Base-by-base conservation (phyloP, 2,329 filamentous ascomycete species). In the Fusarium kyushuense region DNA sequence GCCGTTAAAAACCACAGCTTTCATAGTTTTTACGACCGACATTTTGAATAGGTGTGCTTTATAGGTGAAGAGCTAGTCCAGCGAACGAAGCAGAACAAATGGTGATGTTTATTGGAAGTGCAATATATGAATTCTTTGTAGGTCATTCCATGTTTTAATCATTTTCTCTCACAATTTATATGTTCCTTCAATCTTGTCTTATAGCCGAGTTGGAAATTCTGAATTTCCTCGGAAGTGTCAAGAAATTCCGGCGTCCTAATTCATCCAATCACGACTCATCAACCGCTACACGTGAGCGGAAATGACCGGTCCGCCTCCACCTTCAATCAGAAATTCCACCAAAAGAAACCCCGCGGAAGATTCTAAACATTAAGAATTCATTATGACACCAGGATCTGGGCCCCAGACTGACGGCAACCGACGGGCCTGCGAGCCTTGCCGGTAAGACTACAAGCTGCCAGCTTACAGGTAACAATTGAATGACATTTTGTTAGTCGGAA, bases 1-100 rank as follows among this genome's bases (percentile, higher is more conserved):
- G 3, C 91, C 93, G 63, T 95, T 90, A 81, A 97, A 96, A 54
- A 97, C 87, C n/a, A 97, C 92, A 27, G 93, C 93, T 78, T 92
- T 92, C 94, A 97, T 97, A 0, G 86, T 91, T 38, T 75, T 72
- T 23, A 77, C 72, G 3, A 72, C 57, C 33, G 77, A 71, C 77
- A 38, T 38, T 38, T 38, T 19, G 14, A 0, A 13, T 11, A 38
- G n/a, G 35, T 19, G 13, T 21, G 10, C 1, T 36, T 3, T n/a
- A n/a, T 13, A 19, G 19, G 11, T 38, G n/a, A 14, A 21, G 19
- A 4, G 13, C 6, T 2, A 19, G 6, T 38, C 1, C 11, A 13
- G 23, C 23, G 23, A 25, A n/a, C n/a, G 11, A 6, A n/a, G n/a
- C 0, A 5, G 12, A 21, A 38, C n/a, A n/a, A n/a, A n/a, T n/a